phyloP scores from a whole-genome alignment of 345 rosid genomes.

The Pugionium dolabratum region DNA sequence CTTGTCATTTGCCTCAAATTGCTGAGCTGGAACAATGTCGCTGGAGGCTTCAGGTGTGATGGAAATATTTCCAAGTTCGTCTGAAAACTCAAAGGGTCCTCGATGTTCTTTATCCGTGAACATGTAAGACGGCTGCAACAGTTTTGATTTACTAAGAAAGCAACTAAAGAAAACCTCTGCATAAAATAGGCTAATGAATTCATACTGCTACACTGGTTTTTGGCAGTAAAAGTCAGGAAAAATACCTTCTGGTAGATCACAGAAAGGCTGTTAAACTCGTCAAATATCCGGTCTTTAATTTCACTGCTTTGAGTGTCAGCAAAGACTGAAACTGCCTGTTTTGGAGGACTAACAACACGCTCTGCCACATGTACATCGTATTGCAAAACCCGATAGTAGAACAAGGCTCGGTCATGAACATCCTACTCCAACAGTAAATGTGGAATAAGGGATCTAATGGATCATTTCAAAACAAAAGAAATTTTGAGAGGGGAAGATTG shows the following conservation, averaged over 20 bases:
- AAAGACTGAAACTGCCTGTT: constrained; percentile 96
- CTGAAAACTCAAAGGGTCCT: constrained; percentile 89
- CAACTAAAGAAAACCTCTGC: constrained; percentile 22
- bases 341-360: constrained; percentile 89
- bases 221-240: not conserved
- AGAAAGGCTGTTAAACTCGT: constrained; percentile 94
- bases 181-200: not conserved
- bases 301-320: constrained; percentile 98
- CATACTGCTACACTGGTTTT: constrained; percentile 2
- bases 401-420: constrained; percentile 97
- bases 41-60: constrained; percentile 63
- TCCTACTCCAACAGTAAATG: constrained; percentile 57
- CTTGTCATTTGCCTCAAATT: constrained; percentile 83
- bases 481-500: constrained; percentile 8
- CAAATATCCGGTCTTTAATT: constrained; percentile 92
- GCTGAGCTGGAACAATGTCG: constrained; percentile 59
- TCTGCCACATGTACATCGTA: constrained; percentile 73
- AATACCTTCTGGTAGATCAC: constrained; percentile 91
- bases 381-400: constrained; percentile 92
- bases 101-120: constrained; percentile 93
- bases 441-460: constrained; percentile 16
- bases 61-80: constrained; percentile 69
- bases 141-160: constrained; percentile 19
- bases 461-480: constrained; percentile 17
- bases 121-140: constrained; percentile 94